phyloP scores from a whole-genome alignment of 805 yeast genomes.

The Yamadazyma ubonensis region DNA sequence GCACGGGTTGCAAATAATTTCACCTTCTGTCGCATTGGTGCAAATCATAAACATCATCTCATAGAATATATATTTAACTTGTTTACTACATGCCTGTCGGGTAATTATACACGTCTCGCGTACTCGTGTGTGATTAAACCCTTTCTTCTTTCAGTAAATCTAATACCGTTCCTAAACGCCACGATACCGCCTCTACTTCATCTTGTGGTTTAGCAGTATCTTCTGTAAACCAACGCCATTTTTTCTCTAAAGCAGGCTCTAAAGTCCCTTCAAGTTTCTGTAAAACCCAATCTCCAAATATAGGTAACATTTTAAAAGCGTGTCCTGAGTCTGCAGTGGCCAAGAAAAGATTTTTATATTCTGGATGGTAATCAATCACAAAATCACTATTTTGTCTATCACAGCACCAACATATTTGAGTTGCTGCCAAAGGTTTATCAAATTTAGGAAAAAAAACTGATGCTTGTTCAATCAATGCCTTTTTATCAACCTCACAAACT shows the following conservation, averaged over 20 bases:
- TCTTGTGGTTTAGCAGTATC: conserved; percentile 2
- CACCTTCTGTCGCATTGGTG: too few species aligned
- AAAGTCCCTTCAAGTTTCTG: conserved; percentile 12
- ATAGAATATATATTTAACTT: too few species aligned
- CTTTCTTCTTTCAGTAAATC: conserved; percentile 7
- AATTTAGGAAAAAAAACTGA: conserved; percentile 13
- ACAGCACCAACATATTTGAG: conserved; percentile 31
- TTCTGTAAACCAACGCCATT: conserved; percentile 15
- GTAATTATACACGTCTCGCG: background rate
- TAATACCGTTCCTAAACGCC: conserved; percentile 16
- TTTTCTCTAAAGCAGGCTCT: conserved; percentile 6
- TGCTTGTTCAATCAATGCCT: conserved; percentile 11
- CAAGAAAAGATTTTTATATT: conserved; percentile 25
- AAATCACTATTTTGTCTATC: conserved; percentile 34
- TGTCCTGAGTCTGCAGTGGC: conserved; percentile 44
- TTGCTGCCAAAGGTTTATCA: conserved; percentile 10
- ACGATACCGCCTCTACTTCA: conserved; percentile 11
- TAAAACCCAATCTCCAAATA: conserved; percentile 26
- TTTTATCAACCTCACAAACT: conserved; percentile 10
- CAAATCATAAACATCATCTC: too few species aligned
- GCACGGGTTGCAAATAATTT: background rate
- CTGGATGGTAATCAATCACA: conserved; percentile 33
- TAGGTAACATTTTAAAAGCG: conserved; percentile 37
- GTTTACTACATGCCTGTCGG: too few species aligned
- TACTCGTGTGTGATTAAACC: conserved; percentile 1